Percentiles rank a stretch among this genome's conserved stretches.
These are phyloP conservation scores for Garcileccinum viscosum DNA, from an alignment of 1,284 basidiomycete genomes.

Conservation along the genomic window DNA sequence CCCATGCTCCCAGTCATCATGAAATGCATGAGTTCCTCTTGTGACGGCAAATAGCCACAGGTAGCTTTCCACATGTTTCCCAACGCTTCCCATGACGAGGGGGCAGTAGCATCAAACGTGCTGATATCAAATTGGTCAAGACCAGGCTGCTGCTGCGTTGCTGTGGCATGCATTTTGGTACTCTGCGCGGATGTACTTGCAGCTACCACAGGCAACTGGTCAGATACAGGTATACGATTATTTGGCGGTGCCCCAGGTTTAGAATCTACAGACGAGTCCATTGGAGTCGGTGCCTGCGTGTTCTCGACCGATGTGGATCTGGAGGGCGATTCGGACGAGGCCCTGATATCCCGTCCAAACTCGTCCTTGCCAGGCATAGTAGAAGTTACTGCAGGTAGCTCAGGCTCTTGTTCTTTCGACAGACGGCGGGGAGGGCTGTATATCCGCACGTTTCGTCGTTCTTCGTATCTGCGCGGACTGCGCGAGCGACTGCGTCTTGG, in stretches of 20 bases:
- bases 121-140: conserved; percentile 71
- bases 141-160: conserved; percentile 48
- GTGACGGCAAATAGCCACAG: conserved; percentile 67
- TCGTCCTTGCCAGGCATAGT: conserved; percentile 67
- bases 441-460: conserved; percentile 54
- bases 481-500: conserved; percentile 68
- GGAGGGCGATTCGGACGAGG: conserved; percentile 44
- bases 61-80: conserved; percentile 75
- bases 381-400: conserved; percentile 29
- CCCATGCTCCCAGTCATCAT: conserved; percentile 53
- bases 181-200: conserved; percentile 57
- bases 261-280: conserved; percentile 45
- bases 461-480: conserved; percentile 66
- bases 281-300: conserved; percentile 40
- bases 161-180: conserved; percentile 42
- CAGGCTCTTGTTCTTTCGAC: conserved; percentile 33
- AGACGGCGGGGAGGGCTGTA: conserved; percentile 64
- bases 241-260: conserved; percentile 45
- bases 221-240: conserved; percentile 56
- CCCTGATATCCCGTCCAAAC: conserved; percentile 79
- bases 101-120: conserved; percentile 72
- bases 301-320: conserved; percentile 40
- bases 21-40: conserved; percentile 77
- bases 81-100: conserved; percentile 76
- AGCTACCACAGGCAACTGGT: conserved; percentile 52